Evolutionary conservation across 2,329 filamentous ascomycete species (phyloP), one percentile per base, ranked within the genome.

Genomic region (Lasiodiplodia hormozganensis): DNA sequence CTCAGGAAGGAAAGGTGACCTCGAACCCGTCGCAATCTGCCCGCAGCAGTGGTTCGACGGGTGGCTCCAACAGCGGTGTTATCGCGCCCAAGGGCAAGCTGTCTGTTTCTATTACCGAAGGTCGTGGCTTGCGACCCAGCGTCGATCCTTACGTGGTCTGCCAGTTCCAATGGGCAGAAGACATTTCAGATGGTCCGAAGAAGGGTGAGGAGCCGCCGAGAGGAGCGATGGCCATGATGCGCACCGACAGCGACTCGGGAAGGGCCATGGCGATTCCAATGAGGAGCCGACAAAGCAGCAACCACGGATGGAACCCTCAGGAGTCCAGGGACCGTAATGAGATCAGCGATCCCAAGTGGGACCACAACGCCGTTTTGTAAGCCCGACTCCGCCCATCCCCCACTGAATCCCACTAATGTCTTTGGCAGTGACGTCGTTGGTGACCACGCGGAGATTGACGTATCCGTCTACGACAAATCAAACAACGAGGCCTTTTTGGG

Each of bases 211-310:
- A 67, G 76, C 85, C 74, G 65, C 38, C 31, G 16, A 51, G 12
- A 21, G 80, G 75, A 64, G 80, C 81, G 23, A 82, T 85, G 67
- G 79, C 83, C 28, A 86, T 85, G 75, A 87, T 85, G 74, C 86
- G 91, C 68, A 89, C 91, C 70, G 91, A 90, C 69, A 96, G 92
- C 76, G 93, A 97, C 74, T 91, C 90, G 36, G 92, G 94, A 34
- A 88, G 91, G 65, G 88, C 94, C 18, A 95, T 97, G 90, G 93
- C 94, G 38, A 98, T 99, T 72, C 96, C 96, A 1, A 97, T 98
- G 93, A 90, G 91, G 75, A 98, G 94, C 79, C 90, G 96, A 67
- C 96, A 98, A 78, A 98, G 95, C 82, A 98, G 95, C 82, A 94
- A 95, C 81, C 97, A 94, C 68, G 97, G 95, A 91, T 71, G 86